phyloP scores from a whole-genome alignment of 2,329 filamentous ascomycete species.

The Xylariaceae sp. region DNA sequence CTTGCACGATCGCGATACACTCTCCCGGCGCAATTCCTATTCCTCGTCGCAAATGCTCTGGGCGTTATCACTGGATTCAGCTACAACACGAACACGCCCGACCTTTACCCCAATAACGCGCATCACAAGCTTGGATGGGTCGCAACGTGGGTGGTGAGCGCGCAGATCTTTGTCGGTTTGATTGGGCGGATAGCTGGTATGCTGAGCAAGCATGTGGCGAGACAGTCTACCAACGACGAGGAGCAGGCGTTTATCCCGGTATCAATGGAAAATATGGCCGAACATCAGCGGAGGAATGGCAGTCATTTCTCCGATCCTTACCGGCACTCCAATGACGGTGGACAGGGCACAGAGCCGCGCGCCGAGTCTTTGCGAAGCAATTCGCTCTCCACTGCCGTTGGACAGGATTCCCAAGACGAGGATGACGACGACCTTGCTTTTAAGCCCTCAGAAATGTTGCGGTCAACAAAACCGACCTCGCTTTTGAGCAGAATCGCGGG shows the following conservation, averaged over 20 bases:
- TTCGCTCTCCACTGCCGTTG: conserved; percentile 57
- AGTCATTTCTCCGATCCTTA: conserved; percentile 32
- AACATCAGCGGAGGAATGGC: conserved; percentile 42
- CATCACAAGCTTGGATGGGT: conserved; percentile 88
- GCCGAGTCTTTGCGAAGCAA: conserved; percentile 63
- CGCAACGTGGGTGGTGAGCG: conserved; percentile 65
- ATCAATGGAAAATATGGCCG: conserved; percentile 49
- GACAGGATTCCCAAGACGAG: conserved; percentile 45
- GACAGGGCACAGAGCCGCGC: conserved; percentile 68
- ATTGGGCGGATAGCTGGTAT: conserved; percentile 56
- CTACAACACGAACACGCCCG: conserved; percentile 78
- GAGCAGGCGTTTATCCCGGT: conserved; percentile 59
- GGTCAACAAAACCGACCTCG: conserved; percentile 43
- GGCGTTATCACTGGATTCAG: conserved; percentile 62
- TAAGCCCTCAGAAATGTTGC: conserved; percentile 38
- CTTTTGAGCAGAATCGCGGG: conserved; percentile 50
- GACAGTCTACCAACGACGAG: conserved; percentile 34
- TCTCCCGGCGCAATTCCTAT: conserved; percentile 63
- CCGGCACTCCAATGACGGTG: conserved; percentile 67
- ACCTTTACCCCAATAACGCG: conserved; percentile 82
- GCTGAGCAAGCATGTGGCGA: conserved; percentile 18
- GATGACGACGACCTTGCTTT: conserved; percentile 36
- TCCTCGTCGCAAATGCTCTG: conserved; percentile 58
- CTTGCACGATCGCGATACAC: conserved; percentile 73
- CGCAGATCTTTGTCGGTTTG: conserved; percentile 66